A percentile compares a stretch with the other conserved stretches of the same genome.
phyloP scores from a whole-genome alignment of 2,329 filamentous ascomycete species.

The Xylariaceae sp. region DNA sequence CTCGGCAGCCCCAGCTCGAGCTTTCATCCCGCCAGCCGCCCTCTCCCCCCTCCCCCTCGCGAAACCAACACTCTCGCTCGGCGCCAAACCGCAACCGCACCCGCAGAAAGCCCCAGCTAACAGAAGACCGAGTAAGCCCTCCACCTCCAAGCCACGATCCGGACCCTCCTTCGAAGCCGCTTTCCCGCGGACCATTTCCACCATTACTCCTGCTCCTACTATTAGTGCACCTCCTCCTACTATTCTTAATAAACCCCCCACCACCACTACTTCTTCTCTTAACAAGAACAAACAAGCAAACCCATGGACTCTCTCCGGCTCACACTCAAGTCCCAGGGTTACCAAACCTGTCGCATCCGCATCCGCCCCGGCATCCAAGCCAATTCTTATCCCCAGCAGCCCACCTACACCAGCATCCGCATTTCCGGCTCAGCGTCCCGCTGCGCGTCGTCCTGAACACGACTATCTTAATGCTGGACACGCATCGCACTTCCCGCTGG shows the following conservation, averaged over 20 bases:
- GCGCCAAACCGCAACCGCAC: constrained; percentile 6
- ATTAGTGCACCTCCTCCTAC: too few species aligned
- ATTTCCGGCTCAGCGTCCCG: neutral
- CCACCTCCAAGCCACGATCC: constrained; percentile 23
- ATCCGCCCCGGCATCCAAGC: constrained; percentile 29
- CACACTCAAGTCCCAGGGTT: constrained; percentile 39
- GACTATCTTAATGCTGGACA: too few species aligned
- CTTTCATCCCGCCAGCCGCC: constrained; percentile 3
- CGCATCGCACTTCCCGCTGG: neutral
- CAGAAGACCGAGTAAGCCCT: constrained; percentile 30
- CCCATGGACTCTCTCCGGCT: constrained; percentile 40
- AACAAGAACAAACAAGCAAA: constrained; percentile 15
- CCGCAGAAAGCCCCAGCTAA: constrained; percentile 15
- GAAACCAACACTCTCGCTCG: constrained; percentile 2
- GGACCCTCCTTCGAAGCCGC: too few species aligned
- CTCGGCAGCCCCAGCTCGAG: neutral
- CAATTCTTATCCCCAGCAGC: constrained; percentile 44
- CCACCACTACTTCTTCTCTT: too few species aligned
- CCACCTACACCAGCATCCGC: constrained; percentile 34
- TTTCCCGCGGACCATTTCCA: too few species aligned
- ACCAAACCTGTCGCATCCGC: constrained; percentile 16
- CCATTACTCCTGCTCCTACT: too few species aligned
- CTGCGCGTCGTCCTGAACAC: too few species aligned
- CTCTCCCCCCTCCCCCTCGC: constrained; percentile 11
- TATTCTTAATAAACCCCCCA: too few species aligned